Evolutionary conservation across 1,284 basidiomycete species (phyloP).

Genomic region (Cutaneotrichosporon sp.): DNA sequence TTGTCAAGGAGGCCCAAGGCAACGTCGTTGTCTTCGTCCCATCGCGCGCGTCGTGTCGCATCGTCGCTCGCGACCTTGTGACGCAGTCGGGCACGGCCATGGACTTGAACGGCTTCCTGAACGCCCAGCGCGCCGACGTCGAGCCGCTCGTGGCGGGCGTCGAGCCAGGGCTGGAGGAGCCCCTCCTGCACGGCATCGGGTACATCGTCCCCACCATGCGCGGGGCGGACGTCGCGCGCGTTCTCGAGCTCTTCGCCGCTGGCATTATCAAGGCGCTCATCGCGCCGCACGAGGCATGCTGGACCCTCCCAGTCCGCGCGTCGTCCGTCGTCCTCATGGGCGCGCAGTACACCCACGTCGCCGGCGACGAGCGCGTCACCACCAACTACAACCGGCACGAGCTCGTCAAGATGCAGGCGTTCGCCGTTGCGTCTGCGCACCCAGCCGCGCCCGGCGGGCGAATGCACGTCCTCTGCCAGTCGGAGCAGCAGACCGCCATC

Average conservation of each 20-base stretch:
- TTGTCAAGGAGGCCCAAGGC: slow-evolving; percentile 57
- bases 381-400: slow-evolving; percentile 79
- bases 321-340: slow-evolving; percentile 85
- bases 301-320: slow-evolving; percentile 80
- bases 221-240: slow-evolving; percentile 69
- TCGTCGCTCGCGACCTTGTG: slow-evolving; percentile 79
- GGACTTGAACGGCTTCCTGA: slow-evolving; percentile 72
- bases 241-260: slow-evolving; percentile 80
- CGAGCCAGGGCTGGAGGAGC: slow-evolving; percentile 70
- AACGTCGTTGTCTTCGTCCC: slow-evolving; percentile 87
- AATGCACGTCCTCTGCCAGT: slow-evolving; percentile 85
- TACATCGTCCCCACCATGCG: slow-evolving; percentile 77
- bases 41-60: slow-evolving; percentile 75
- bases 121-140: slow-evolving; percentile 62
- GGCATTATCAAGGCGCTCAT: slow-evolving; percentile 81
- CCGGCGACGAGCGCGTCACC: slow-evolving; percentile 62
- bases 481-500: slow-evolving; percentile 75
- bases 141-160: slow-evolving; percentile 65
- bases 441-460: slow-evolving; percentile 57
- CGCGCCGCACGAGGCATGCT: slow-evolving; percentile 77
- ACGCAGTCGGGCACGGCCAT: slow-evolving; percentile 80
- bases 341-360: slow-evolving; percentile 72
- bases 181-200: slow-evolving; percentile 84
- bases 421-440: slow-evolving; percentile 60
- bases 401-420: slow-evolving; percentile 86